Percentiles rank a stretch among this genome's conserved stretches.
These are phyloP conservation scores for Penicillium lagena DNA, from an alignment of 495 filamentous ascomycete species.

Conservation along the genomic window DNA sequence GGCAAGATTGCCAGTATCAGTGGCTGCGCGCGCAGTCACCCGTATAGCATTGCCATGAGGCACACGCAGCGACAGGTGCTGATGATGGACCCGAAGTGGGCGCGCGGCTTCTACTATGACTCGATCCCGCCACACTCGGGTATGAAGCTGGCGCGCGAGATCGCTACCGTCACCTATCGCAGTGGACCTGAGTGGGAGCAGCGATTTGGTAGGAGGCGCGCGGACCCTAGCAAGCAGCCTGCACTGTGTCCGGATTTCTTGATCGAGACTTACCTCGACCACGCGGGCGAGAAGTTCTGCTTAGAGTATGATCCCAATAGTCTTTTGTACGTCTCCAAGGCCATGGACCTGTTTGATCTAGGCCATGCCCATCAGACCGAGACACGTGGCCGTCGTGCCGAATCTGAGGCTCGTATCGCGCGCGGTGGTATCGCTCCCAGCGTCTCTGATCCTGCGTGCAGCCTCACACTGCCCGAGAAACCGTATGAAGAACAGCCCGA, in stretches of 20 bases:
- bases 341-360: conserved; percentile 97
- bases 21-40: conserved; percentile 91
- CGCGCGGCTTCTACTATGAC: conserved; percentile 93
- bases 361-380: conserved; percentile 57
- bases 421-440: conserved; percentile 17
- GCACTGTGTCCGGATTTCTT: conserved; percentile 95
- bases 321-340: conserved; percentile 93
- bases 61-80: conserved; percentile 96
- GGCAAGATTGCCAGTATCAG: conserved; percentile 81
- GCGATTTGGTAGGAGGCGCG: conserved; percentile 81
- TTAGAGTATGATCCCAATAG: conserved; percentile 98
- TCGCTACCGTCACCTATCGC: conserved; percentile 95
- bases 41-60: conserved; percentile 98
- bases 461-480: conserved; percentile 72
- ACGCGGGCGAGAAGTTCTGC: conserved; percentile 98
- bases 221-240: conserved; percentile 78
- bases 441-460: conserved; percentile 52
- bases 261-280: conserved; percentile 97
- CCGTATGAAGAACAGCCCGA: conserved; percentile 78
- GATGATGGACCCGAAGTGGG: conserved; percentile 98
- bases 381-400: conserved; percentile 40
- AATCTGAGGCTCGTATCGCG: conserved; percentile 44
- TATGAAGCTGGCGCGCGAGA: conserved; percentile 97
- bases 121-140: conserved; percentile 84
- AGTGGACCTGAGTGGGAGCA: conserved; percentile 97